Evolutionary conservation across 192 early-diverging fungal genomes (phyloP).

Genomic region (Entomortierella lignicola): DNA sequence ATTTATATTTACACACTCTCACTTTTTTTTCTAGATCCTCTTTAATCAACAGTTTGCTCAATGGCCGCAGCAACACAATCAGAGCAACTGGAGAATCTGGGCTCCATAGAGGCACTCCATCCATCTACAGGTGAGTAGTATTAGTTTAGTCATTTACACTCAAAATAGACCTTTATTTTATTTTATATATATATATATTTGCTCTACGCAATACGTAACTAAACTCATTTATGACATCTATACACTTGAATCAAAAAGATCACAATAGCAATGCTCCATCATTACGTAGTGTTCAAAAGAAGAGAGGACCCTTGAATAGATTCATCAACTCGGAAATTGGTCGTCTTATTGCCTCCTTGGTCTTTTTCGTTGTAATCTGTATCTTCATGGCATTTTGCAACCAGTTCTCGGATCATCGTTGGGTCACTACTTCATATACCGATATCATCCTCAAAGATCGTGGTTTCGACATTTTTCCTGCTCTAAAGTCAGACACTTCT

Average conservation of each 20-base stretch:
- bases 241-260: background rate
- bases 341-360: constrained; percentile 13
- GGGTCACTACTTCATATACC: constrained; percentile 30
- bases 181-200: too few relatives aligned
- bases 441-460: constrained; percentile 43
- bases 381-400: constrained; percentile 53
- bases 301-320: constrained; percentile 10
- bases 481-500: constrained; percentile 21
- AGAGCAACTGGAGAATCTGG: constrained; percentile 25
- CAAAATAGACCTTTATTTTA: too few relatives aligned
- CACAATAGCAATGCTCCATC: background rate
- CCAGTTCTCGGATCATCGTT: constrained; percentile 57
- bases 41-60: background rate
- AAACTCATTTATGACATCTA: background rate
- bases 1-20: background rate
- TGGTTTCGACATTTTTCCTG: constrained; percentile 51
- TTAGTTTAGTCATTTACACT: background rate
- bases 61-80: constrained; percentile 2
- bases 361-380: constrained; percentile 44
- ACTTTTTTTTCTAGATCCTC: background rate
- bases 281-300: background rate
- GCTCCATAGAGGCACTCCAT: constrained; percentile 25
- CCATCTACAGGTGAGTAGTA: background rate
- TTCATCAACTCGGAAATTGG: constrained; percentile 45
- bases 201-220: too few relatives aligned